These are phyloP conservation scores for Catenaria anguillulae DNA, from an alignment of 371 early-diverging fungal genomes.

Conservation along the genomic window DNA sequence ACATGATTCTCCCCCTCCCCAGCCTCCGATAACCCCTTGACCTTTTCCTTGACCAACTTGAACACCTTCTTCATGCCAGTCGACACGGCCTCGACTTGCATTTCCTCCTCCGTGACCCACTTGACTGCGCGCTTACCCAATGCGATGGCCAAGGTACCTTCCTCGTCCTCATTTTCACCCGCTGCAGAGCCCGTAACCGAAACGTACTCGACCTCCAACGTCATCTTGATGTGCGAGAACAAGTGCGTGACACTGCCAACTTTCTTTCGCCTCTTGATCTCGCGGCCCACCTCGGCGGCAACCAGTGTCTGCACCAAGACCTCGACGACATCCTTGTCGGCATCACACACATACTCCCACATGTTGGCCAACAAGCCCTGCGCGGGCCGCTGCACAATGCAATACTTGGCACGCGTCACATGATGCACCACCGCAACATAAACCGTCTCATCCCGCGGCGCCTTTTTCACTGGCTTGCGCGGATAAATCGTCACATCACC, in stretches of 20 bases:
- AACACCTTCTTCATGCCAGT: slow-evolving; percentile 50
- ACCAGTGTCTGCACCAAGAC: too few species aligned
- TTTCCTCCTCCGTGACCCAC: slow-evolving; percentile 38
- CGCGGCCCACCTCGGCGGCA: slow-evolving; percentile 6
- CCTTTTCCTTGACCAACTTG: slow-evolving; percentile 35
- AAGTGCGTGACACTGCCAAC: slow-evolving; percentile 46
- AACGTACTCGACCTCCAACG: slow-evolving; percentile 9
- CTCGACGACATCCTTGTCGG: background rate
- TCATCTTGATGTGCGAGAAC: slow-evolving; percentile 53
- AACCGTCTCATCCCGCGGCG: slow-evolving; percentile 48
- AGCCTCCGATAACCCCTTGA: too few species aligned
- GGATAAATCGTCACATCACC: slow-evolving; percentile 50
- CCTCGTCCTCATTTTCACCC: background rate
- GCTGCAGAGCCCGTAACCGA: background rate
- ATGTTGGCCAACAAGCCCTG: slow-evolving; percentile 55
- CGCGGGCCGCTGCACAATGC: background rate
- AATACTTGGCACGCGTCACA: slow-evolving; percentile 28
- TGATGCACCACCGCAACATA: slow-evolving; percentile 39
- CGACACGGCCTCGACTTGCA: slow-evolving; percentile 42
- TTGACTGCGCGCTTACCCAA: slow-evolving; percentile 10
- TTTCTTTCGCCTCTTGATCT: slow-evolving; percentile 16
- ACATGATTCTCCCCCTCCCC: too few species aligned
- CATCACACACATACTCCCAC: slow-evolving; percentile 59
- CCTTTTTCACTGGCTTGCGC: slow-evolving; percentile 40
- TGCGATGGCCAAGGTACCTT: too few species aligned